Conservation (phyloP, 2,329 filamentous ascomycete species). For the Hypoxylon sp. region DNA sequence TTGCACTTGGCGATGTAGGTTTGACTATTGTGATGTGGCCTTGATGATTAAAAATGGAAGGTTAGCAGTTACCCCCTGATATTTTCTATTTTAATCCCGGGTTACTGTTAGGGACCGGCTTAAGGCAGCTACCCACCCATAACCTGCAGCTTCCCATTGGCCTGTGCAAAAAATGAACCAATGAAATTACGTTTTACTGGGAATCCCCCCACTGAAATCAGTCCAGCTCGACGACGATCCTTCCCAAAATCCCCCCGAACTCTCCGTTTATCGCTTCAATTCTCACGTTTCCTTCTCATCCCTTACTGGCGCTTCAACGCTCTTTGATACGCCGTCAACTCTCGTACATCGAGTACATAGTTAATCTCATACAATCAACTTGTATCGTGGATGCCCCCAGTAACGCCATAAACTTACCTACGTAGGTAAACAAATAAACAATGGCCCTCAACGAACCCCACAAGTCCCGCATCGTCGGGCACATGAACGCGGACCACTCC, state of each 20-base stretch:
- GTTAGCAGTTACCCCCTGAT: not conserved
- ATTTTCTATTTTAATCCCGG: too few species aligned
- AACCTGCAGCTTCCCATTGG: constrained; percentile 10
- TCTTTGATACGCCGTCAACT: not conserved
- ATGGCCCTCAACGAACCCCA: constrained; percentile 60
- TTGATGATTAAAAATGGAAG: too few species aligned
- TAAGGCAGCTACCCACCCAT: not conserved
- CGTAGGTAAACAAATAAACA: not conserved
- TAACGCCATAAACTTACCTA: not conserved
- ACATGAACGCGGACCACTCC: constrained; percentile 90
- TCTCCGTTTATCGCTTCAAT: not conserved
- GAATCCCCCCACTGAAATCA: not conserved
- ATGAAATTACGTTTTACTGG: not conserved
- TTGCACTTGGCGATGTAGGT: too few species aligned
- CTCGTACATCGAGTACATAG: not conserved
- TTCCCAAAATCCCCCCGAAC: not conserved
- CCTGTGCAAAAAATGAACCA: constrained; percentile 1
- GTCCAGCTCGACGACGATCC: not conserved
- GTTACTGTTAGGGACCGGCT: not conserved
- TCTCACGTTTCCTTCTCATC: not conserved
- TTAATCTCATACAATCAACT: not conserved
- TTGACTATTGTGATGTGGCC: too few species aligned
- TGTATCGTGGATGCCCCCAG: not conserved
- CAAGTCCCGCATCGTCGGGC: constrained; percentile 77
- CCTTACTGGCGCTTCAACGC: not conserved